Evolutionary conservation across 1,284 basidiomycete genomes (phyloP).

Genomic region (Leccinum fuscescens): DNA sequence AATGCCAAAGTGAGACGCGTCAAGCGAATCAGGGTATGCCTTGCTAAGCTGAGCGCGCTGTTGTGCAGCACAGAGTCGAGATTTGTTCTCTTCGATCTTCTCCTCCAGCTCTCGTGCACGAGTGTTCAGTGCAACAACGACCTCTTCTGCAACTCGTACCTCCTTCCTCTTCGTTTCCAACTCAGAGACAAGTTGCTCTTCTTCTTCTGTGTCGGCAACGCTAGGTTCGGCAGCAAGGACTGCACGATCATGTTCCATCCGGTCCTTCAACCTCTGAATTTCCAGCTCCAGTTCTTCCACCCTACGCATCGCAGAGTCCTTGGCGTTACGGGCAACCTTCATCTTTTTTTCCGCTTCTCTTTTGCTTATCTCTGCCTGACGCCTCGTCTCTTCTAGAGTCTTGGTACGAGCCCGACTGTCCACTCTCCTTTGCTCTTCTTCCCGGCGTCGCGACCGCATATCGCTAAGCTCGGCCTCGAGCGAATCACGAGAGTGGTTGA

Average conservation of each 20-base stretch:
- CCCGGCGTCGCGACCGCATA: constrained; percentile 74
- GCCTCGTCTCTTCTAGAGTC: constrained; percentile 82
- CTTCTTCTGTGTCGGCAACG: constrained; percentile 41
- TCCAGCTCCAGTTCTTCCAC: constrained; percentile 70
- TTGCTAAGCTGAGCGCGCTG: constrained; percentile 50
- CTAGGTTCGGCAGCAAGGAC: constrained; percentile 48
- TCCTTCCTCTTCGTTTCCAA: constrained; percentile 63
- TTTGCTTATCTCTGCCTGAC: constrained; percentile 74
- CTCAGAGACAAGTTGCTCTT: constrained; percentile 50
- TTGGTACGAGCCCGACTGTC: constrained; percentile 85
- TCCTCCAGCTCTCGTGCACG: constrained; percentile 63
- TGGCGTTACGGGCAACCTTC: constrained; percentile 62
- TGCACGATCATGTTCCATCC: constrained; percentile 51
- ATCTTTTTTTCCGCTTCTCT: constrained; percentile 88
- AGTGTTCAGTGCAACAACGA: constrained; percentile 50
- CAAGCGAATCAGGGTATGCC: constrained; percentile 31
- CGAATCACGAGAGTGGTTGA: constrained; percentile 59
- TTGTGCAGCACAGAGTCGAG: constrained; percentile 48
- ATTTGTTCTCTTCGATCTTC: constrained; percentile 51
- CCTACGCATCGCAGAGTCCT: constrained; percentile 63
- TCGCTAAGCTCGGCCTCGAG: constrained; percentile 75
- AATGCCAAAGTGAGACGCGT: constrained; percentile 4
- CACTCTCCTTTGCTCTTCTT: constrained; percentile 76
- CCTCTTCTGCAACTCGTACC: constrained; percentile 71
- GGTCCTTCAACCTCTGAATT: constrained; percentile 58